Evolutionary conservation across 192 early-diverging fungal species (phyloP), one percentile per base, ranked within the genome.

Genomic region (Coemansia sp.): DNA sequence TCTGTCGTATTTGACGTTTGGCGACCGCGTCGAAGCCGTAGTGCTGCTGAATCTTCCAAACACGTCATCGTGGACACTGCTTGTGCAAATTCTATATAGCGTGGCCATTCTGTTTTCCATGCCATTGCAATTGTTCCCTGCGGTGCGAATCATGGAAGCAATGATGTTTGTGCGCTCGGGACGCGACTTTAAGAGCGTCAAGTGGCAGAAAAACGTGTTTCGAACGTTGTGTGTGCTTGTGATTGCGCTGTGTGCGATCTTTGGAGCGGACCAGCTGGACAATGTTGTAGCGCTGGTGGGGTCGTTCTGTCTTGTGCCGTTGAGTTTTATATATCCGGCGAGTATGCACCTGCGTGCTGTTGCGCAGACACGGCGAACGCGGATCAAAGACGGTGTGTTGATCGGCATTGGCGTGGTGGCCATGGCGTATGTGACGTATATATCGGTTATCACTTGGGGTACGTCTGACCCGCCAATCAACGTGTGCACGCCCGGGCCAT

Each of bases 41-140:
- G 89, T 97, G 5, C 85, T 98, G 50, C 79, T 95, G 14, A 95
- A 95, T 79, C 73, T 98, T 64, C 94, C 95, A 21, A 82, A 86
- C 35, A 70, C 84, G 22, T 83, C 80, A 38, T 82, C 85, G 17
- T 70, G 87, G 60, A 91, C 92, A n/a, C 84, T 85, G 45, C 62
- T 82, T 14, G 84, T 96, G 29, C 93, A 98, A 72, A 81, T 86
- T 22, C 70, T 98, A 22, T 98, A 98, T 66, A 91, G 92, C 6
- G 70, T 97, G 49, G 95, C 96, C 21, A 98, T 98, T 57, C 83
- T 94, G 73, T 84, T 97, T n/a, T 95, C 94, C 2, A 94, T 97
- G 69, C 96, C 96, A 2, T 73, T 98, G 35, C 92, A 92, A 41
- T 83, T 96, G 39, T 98, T 97, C 73, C 95, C 96, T 0, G 91